Evolutionary conservation across 1,139 yeast species (phyloP).

Genomic region (Yamadazyma mexicana): DNA sequence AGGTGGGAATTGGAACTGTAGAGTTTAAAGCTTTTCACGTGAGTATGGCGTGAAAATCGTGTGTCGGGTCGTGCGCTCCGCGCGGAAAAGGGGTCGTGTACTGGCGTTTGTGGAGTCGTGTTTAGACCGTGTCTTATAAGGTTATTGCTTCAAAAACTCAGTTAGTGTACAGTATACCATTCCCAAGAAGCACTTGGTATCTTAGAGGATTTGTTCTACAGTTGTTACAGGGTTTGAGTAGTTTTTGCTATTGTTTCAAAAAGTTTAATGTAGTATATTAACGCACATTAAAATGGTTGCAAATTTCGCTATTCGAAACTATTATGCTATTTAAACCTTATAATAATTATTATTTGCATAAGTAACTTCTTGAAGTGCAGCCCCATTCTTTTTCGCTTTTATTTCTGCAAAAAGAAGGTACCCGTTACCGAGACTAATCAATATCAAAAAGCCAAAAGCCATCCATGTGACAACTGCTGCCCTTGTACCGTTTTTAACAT

Average conservation of each 20-base stretch:
- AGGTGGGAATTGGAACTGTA: constrained; percentile 11
- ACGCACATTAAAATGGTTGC: constrained; percentile 3
- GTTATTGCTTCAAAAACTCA: no score
- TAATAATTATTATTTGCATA: no score
- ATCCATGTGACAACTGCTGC: constrained; percentile 67
- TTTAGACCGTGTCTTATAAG: no score
- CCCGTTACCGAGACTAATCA: constrained; percentile 21
- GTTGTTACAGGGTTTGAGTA: no score
- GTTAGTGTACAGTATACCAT: not conserved
- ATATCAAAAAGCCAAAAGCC: constrained; percentile 47
- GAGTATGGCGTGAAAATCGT: constrained; percentile 12
- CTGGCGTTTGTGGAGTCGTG: not conserved
- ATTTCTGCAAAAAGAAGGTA: constrained; percentile 9
- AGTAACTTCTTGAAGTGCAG: not conserved
- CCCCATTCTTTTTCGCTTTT: not conserved
- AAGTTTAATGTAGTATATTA: no score
- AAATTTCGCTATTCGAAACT: not conserved
- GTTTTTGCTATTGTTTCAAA: no score
- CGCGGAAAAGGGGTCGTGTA: not conserved
- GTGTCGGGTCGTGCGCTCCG: constrained; percentile 5
- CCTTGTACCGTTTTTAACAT: constrained; percentile 48
- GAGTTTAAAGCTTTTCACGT: constrained; percentile 9
- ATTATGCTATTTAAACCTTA: no score
- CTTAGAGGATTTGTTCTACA: no score
- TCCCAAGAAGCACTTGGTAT: no score